Evolutionary conservation across 306 rosid genomes (phyloP), one percentile per base, ranked within the genome.

Genomic region (Dalbergia cultrata): DNA sequence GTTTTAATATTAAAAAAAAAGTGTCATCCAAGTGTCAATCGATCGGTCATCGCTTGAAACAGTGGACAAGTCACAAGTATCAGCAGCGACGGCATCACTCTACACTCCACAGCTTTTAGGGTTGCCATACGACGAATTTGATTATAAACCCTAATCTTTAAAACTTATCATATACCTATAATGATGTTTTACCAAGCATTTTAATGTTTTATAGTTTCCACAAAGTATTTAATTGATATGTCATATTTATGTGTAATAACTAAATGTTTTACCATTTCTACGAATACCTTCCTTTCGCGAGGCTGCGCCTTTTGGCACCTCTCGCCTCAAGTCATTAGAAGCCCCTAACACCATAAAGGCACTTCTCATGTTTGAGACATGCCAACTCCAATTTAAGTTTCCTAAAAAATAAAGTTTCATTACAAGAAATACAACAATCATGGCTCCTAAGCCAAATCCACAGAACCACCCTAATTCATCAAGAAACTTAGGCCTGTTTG

Each of bases 401-500:
- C 31, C 65, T 5, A 77, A 72, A 35, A 52, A 65, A 16, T 33
- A 77, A 18, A 67, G 21, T 33, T 17, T 31, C 44, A 77, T 22
- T 67, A 74, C 9, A 53, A 41, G 11, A 61, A 56, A 67, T 5
- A 60, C 35, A 45, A 12, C 5, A 67, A 74, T 53, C 50, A 49
- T 13, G 11, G 19, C 37, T 53, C 56, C 56, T 5, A 53, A 73
- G 8, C 70, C 22, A 77, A 64, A 47, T 53, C 72, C 43, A 76
- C 45, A 50, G 18, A 67, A 37, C 19, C 14, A 61, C 35, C 35
- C 79, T 69, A 82, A 56, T 45, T 74, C 62, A 67, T 14, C 70
- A 41, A 61, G 45, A 78, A 31, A 39, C n/a, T 10, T 0, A 22
- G 67, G 59, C 81, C 37, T 41, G 35, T 4, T 67, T 50, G 10